phyloP scores from a whole-genome alignment of 352 stramenopile genomes.

The Globisporangium radiosum region DNA sequence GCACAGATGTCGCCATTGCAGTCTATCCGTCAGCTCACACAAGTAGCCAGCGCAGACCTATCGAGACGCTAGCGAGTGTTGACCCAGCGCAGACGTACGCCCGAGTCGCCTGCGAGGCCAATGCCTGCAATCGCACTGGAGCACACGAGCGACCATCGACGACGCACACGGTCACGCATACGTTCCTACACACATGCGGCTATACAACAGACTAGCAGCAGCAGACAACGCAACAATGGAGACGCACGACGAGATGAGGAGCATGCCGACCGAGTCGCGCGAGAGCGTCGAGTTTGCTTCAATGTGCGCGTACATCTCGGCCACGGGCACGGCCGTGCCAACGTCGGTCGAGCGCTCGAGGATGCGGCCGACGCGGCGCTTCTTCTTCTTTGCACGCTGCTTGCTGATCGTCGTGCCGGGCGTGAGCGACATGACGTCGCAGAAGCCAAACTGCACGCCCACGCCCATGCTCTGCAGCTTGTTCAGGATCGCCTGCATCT shows the following conservation, averaged over 20 bases:
- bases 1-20: not conserved
- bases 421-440: slow-evolving; percentile 85
- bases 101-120: slow-evolving; percentile 67
- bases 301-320: slow-evolving; percentile 84
- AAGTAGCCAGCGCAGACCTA: not conserved
- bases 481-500: slow-evolving; percentile 83
- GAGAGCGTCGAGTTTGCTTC: slow-evolving; percentile 78
- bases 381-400: slow-evolving; percentile 35
- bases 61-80: too few species aligned
- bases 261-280: slow-evolving; percentile 76
- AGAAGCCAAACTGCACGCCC: slow-evolving; percentile 82
- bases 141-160: too few species aligned
- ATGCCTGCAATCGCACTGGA: slow-evolving; percentile 72
- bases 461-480: slow-evolving; percentile 76
- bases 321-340: slow-evolving; percentile 75
- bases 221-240: not conserved
- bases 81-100: slow-evolving; percentile 18
- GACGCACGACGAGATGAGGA: slow-evolving; percentile 81
- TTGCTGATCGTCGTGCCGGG: slow-evolving; percentile 75
- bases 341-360: slow-evolving; percentile 75
- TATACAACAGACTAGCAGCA: not conserved
- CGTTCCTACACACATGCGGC: not conserved
- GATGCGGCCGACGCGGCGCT: slow-evolving; percentile 56
- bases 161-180: too few species aligned
- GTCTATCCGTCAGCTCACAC: too few species aligned